A percentile compares a stretch with the other conserved stretches of the same genome.
phyloP scores from a whole-genome alignment of 805 yeast species.

The Diddensiella transvaalensis region DNA sequence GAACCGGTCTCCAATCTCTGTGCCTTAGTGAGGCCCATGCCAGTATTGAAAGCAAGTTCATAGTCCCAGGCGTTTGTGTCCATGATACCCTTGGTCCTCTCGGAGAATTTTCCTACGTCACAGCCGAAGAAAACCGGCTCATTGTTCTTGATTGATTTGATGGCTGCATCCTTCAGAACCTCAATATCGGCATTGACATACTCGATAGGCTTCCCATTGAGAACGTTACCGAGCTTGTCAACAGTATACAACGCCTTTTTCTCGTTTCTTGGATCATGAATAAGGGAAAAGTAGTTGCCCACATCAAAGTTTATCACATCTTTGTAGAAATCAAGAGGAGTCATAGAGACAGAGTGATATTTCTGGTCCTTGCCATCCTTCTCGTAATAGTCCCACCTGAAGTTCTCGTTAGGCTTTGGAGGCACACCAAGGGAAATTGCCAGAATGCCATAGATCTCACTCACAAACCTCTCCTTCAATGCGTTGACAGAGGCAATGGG shows the following conservation, averaged over 20 bases:
- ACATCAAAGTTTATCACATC: constrained; percentile 46
- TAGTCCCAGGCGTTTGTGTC: constrained; percentile 66
- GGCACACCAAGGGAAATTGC: constrained; percentile 75
- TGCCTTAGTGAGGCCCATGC: constrained; percentile 53
- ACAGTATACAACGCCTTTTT: constrained; percentile 64
- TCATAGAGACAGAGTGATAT: constrained; percentile 39
- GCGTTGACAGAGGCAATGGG: constrained; percentile 29
- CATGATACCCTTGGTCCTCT: constrained; percentile 63
- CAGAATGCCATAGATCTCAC: constrained; percentile 61
- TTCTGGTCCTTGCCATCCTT: constrained; percentile 36
- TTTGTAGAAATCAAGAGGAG: constrained; percentile 64
- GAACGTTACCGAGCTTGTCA: constrained; percentile 70
- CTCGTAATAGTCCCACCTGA: constrained; percentile 71
- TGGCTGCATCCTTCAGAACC: constrained; percentile 57
- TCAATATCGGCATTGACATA: constrained; percentile 69
- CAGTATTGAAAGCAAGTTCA: constrained; percentile 38
- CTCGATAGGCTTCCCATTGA: constrained; percentile 55
- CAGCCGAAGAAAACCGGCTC: constrained; percentile 87
- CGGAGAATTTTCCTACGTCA: constrained; percentile 77
- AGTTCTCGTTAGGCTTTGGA: constrained; percentile 64
- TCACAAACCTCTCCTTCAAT: constrained; percentile 48
- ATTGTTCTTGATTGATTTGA: constrained; percentile 64
- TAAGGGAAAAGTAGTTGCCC: constrained; percentile 55
- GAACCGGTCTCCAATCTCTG: constrained; percentile 68
- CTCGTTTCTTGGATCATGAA: constrained; percentile 79